Evolutionary conservation across 345 rosid genomes (phyloP), one percentile per base, ranked within the genome.

Genomic region (Geranium rotundifolium): DNA sequence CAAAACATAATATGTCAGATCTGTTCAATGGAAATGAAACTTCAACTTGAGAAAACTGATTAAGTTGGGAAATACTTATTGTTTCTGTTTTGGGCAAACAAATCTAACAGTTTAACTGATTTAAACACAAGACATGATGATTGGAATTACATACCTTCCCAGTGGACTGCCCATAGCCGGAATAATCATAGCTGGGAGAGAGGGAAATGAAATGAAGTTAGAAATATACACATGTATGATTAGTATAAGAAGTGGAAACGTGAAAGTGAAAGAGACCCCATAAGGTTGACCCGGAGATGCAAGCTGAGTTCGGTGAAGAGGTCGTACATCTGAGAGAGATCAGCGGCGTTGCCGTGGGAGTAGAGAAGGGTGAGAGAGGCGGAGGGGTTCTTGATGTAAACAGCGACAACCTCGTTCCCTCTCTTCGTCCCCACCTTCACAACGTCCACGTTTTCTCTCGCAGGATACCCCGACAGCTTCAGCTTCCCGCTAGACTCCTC

Each of bases 91-190:
- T 41, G 50, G 50, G 5, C 37, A 41, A 41, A 41, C 1, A 41
- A 41, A 41, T 9, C 50, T 41, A 41, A 4, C 10, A 41, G 50
- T 13, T 41, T 13, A 41, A 9, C 50, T 41, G 50, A 41, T 41
- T 41, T 4, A 41, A 41, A 41, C 50, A 41, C 4, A 31, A 31
- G 4, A 41, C 50, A 41, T 41, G 1, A 41, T 4, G 1, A 41
- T 9, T 41, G 50, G 50, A 41, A 61, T 52, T 37, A 60, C 67
- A 61, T 83, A 88, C n/a, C n/a, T n/a, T n/a, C n/a, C n/a, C n/a
- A n/a, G n/a, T n/a, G n/a, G n/a, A n/a, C n/a, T n/a, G n/a, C 97
- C 98, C 98, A 58, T 91, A 91, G 1, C 98, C 98, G 17, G 95
- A 87, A 70, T 91, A 91, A 74, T 91, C 98, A 72, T 91, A 91